Conservation (phyloP, 176 grass and related monocot species). For the Bromus sterilis region DNA sequence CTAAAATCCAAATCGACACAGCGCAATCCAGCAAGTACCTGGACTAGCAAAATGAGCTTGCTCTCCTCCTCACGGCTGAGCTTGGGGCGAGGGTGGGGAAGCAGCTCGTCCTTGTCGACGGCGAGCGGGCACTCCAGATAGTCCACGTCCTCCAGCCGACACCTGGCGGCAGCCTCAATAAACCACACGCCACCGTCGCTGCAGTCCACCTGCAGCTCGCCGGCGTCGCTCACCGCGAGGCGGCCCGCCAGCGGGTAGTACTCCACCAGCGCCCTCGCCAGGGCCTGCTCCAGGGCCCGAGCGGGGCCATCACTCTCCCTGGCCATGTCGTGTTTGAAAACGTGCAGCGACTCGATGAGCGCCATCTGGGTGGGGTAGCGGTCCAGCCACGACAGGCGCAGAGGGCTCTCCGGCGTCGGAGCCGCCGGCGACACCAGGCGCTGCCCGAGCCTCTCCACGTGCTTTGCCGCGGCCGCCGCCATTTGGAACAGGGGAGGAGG, state of each 20-base stretch:
- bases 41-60: constrained; percentile 65
- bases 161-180: constrained; percentile 43
- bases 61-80: constrained; percentile 32
- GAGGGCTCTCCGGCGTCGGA: constrained; percentile 38
- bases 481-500: background rate
- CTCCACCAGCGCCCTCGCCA: constrained; percentile 55
- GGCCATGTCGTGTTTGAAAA: constrained; percentile 58
- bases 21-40: constrained; percentile 18
- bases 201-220: constrained; percentile 64
- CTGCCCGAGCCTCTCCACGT: constrained; percentile 57
- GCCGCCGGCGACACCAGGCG: constrained; percentile 47
- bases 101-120: constrained; percentile 68
- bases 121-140: constrained; percentile 91
- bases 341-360: constrained; percentile 92
- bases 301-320: constrained; percentile 7
- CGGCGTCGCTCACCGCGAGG: constrained; percentile 25
- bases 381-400: constrained; percentile 90
- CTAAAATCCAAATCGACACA: background rate
- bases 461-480: constrained; percentile 25
- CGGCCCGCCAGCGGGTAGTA: constrained; percentile 90
- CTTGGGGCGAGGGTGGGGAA: constrained; percentile 46
- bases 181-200: constrained; percentile 68
- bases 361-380: constrained; percentile 96
- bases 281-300: constrained; percentile 27
- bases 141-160: constrained; percentile 67